phyloP scores from a whole-genome alignment of 371 early-diverging fungal genomes.

The Syncephalastrum sp. region DNA sequence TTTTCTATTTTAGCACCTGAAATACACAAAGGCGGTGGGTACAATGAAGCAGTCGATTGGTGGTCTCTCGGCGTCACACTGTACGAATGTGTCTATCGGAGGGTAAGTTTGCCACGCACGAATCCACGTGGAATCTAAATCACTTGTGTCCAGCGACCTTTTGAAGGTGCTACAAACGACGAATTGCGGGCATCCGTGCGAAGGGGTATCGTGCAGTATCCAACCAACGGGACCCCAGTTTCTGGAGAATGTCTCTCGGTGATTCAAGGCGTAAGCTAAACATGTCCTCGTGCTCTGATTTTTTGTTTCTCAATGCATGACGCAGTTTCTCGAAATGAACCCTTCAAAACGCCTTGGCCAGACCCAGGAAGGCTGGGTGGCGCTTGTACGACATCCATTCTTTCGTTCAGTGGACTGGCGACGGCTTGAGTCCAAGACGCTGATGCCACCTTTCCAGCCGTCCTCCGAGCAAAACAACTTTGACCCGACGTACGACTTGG shows the following conservation, averaged over 20 bases:
- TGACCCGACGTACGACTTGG: conserved; percentile 92
- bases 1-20: conserved; percentile 68
- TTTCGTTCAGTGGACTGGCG: conserved; percentile 52
- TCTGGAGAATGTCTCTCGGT: conserved; percentile 62
- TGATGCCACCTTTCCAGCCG: conserved; percentile 61
- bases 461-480: conserved; percentile 77
- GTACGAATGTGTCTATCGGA: conserved; percentile 67
- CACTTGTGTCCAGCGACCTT: conserved; percentile 48
- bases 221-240: conserved; percentile 49
- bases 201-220: conserved; percentile 55
- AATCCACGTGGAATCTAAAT: not conserved
- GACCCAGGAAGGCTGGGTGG: conserved; percentile 44
- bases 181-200: conserved; percentile 58
- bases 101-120: conserved; percentile 24
- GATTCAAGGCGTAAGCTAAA: conserved; percentile 59
- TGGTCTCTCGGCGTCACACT: conserved; percentile 91
- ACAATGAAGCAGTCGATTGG: conserved; percentile 81
- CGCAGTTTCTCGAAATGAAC: conserved; percentile 48
- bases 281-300: not conserved
- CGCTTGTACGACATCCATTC: conserved; percentile 51
- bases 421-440: conserved; percentile 38
- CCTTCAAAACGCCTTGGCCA: conserved; percentile 52
- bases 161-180: conserved; percentile 53
- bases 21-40: conserved; percentile 69
- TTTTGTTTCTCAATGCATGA: not conserved